Percentiles rank a stretch among this genome's conserved stretches.
Conservation (phyloP, 2,329 filamentous ascomycete species). For the Eutypella sp. region DNA sequence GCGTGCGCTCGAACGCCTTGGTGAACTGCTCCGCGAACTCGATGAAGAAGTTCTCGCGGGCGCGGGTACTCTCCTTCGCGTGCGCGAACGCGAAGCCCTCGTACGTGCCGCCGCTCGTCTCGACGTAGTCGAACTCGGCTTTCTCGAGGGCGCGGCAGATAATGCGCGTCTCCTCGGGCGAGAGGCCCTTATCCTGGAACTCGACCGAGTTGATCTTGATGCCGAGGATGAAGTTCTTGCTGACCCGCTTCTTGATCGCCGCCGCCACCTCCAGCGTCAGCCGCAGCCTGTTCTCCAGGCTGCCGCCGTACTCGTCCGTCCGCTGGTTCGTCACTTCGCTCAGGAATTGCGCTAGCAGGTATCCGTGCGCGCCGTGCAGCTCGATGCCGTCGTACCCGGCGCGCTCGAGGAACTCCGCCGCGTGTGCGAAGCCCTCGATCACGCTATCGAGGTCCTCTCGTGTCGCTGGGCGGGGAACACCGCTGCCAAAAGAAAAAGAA, state of each 20-base stretch:
- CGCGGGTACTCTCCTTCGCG: slow-evolving; percentile 47
- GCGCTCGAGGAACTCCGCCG: slow-evolving; percentile 52
- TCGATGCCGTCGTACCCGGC: slow-evolving; percentile 54
- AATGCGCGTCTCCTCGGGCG: slow-evolving; percentile 42
- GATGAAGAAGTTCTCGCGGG: slow-evolving; percentile 52
- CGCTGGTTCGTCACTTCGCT: slow-evolving; percentile 43
- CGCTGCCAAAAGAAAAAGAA: too few species aligned
- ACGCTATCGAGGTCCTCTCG: slow-evolving; percentile 50
- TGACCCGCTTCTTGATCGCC: slow-evolving; percentile 27
- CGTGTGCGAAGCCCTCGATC: slow-evolving; percentile 57
- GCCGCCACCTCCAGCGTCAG: slow-evolving; percentile 41
- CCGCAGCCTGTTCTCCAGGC: slow-evolving; percentile 40
- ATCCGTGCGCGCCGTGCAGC: slow-evolving; percentile 51
- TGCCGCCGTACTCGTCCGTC: slow-evolving; percentile 46
- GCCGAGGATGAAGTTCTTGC: slow-evolving; percentile 36
- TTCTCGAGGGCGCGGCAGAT: slow-evolving; percentile 43
- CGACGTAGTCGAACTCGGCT: slow-evolving; percentile 49
- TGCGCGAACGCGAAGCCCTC: slow-evolving; percentile 45
- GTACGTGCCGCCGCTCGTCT: slow-evolving; percentile 55
- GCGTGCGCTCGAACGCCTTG: slow-evolving; percentile 40
- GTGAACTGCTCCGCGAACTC: slow-evolving; percentile 49
- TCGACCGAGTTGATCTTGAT: slow-evolving; percentile 55
- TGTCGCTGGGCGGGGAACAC: slow-evolving; percentile 47
- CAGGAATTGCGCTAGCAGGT: slow-evolving; percentile 49
- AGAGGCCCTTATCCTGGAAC: slow-evolving; percentile 46